Conservation (phyloP, 1,284 basidiomycete species). For the Papiliotrema flavescens region DNA sequence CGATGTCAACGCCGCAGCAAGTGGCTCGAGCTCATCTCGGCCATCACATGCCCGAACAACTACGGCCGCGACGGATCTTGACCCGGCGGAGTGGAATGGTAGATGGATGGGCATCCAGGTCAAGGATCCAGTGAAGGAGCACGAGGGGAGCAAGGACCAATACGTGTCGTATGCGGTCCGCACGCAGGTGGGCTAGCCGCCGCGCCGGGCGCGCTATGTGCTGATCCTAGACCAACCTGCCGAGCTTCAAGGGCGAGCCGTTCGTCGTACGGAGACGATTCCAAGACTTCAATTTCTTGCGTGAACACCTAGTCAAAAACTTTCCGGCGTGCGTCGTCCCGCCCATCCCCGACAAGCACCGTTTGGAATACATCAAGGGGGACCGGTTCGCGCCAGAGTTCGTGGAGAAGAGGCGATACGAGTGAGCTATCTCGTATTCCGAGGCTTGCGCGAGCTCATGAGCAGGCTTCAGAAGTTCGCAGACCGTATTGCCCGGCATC, state of each 20-base stretch:
- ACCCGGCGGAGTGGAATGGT: slow-evolving; percentile 66
- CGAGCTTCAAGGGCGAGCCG: slow-evolving; percentile 50
- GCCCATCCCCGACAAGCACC: slow-evolving; percentile 92
- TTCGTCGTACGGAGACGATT: slow-evolving; percentile 81
- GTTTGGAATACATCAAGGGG: slow-evolving; percentile 93
- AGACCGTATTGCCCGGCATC: slow-evolving; percentile 84
- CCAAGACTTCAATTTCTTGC: slow-evolving; percentile 94
- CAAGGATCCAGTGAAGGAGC: slow-evolving; percentile 89
- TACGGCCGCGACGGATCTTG: slow-evolving; percentile 7
- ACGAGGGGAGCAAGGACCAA: slow-evolving; percentile 91
- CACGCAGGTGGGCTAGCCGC: slow-evolving; percentile 66
- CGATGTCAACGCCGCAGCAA: not conserved
- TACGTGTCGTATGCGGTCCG: slow-evolving; percentile 92
- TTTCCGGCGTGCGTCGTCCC: slow-evolving; percentile 97
- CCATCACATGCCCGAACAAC: not conserved
- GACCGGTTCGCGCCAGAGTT: slow-evolving; percentile 97
- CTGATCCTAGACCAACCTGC: slow-evolving; percentile 40
- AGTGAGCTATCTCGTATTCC: slow-evolving; percentile 59
- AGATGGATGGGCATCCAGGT: slow-evolving; percentile 75
- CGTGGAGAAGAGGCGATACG: slow-evolving; percentile 82
- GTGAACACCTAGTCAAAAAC: slow-evolving; percentile 81
- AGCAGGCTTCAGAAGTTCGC: slow-evolving; percentile 85
- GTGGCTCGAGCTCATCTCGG: not conserved
- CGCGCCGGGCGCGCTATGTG: not conserved
- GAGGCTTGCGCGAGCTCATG: slow-evolving; percentile 5